These are phyloP conservation scores for Zea luxurians DNA, from an alignment of 176 grass and related monocot species.

Conservation along the genomic window DNA sequence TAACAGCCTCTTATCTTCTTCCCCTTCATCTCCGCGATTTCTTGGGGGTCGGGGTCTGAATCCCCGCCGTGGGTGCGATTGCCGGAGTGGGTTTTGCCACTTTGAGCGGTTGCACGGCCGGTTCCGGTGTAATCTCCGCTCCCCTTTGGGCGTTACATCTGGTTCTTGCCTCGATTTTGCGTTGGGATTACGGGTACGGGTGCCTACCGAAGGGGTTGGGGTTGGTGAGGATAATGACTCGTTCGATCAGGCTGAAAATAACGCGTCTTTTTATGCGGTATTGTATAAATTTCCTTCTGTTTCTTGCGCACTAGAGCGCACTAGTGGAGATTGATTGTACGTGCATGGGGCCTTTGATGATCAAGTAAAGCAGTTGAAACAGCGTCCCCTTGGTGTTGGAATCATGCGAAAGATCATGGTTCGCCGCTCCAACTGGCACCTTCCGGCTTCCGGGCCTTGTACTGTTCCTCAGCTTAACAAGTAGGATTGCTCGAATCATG, in stretches of 20 bases:
- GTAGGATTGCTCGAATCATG: background rate
- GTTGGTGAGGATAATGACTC: background rate
- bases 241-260: conserved; percentile 16
- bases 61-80: background rate
- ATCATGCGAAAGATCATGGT: background rate
- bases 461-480: background rate
- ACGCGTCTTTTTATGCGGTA: background rate
- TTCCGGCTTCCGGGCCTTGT: background rate
- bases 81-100: background rate
- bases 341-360: background rate
- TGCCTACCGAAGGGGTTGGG: background rate
- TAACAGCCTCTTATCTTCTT: background rate
- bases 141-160: background rate
- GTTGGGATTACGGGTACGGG: background rate
- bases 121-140: background rate
- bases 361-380: background rate
- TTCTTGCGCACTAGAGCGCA: background rate
- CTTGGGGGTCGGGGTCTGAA: background rate
- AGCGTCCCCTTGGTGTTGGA: background rate
- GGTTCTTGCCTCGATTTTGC: background rate
- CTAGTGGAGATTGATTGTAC: background rate
- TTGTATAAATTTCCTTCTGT: background rate
- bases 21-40: background rate
- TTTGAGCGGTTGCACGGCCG: background rate
- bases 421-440: background rate